These are phyloP conservation scores for Sclerotinia nivalis DNA, from an alignment of 2,329 filamentous ascomycete genomes.

Conservation along the genomic window DNA sequence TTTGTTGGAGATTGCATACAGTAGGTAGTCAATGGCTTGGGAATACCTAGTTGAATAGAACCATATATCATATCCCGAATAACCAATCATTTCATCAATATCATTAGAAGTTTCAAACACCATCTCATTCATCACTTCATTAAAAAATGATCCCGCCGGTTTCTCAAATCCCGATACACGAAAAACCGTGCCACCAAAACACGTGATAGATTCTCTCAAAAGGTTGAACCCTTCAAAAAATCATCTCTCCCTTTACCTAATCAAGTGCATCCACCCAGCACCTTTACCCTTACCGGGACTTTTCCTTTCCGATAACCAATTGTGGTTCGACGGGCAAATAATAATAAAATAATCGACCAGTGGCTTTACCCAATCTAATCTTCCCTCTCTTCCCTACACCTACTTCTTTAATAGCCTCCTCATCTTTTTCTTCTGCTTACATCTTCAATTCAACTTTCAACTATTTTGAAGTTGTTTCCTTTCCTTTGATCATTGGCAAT, in stretches of 20 bases:
- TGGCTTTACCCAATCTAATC: conserved; percentile 2
- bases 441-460: background rate
- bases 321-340: conserved; percentile 27
- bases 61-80: background rate
- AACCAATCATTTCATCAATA: background rate
- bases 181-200: background rate
- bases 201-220: background rate
- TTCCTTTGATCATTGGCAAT: conserved; percentile 26
- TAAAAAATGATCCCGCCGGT: background rate
- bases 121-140: conserved; percentile 2
- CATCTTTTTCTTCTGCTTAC: conserved; percentile 6
- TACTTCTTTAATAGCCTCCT: conserved; percentile 18
- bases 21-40: background rate
- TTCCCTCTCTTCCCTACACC: background rate
- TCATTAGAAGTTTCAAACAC: background rate
- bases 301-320: conserved; percentile 14
- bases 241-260: background rate
- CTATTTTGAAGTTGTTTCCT: background rate
- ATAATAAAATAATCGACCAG: background rate
- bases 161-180: conserved; percentile 2
- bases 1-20: too few species aligned
- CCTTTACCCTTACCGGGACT: background rate
- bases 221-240: background rate
- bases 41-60: background rate
- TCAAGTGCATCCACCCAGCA: background rate